Evolutionary conservation across 306 rosid species (phyloP).

Genomic region (Notholithocarpus densiflorus): DNA sequence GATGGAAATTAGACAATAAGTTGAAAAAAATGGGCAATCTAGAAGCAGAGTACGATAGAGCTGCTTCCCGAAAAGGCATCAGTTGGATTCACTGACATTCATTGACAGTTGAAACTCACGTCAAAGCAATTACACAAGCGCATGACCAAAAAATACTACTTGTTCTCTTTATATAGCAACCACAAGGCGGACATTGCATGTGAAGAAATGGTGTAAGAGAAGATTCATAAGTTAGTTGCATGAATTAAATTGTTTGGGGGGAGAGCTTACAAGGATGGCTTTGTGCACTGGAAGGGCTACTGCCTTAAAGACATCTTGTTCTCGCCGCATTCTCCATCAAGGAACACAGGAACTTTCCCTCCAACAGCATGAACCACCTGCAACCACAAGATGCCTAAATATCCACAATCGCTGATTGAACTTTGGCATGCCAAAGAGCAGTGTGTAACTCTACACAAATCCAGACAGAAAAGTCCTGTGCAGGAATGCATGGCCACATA

Average conservation of each 20-base stretch:
- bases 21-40: neutral
- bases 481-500: neutral
- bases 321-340: slow-evolving; percentile 66
- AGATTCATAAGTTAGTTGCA: neutral
- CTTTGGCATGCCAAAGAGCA: neutral
- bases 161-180: neutral
- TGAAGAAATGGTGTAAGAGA: neutral
- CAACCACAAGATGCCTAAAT: neutral
- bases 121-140: neutral
- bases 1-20: neutral
- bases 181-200: neutral
- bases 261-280: slow-evolving; percentile 58
- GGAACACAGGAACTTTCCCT: slow-evolving; percentile 52
- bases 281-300: slow-evolving; percentile 63
- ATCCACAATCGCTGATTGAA: neutral
- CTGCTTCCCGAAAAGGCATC: neutral
- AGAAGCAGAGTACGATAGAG: neutral
- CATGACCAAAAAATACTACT: neutral
- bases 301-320: slow-evolving; percentile 64
- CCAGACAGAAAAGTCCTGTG: neutral
- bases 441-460: neutral
- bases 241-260: neutral
- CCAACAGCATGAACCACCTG: slow-evolving; percentile 56
- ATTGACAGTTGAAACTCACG: neutral
- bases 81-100: neutral